Evolutionary conservation across 306 rosid species (phyloP), one percentile per base, ranked within the genome.

Genomic region (Lathyrus aphaca): DNA sequence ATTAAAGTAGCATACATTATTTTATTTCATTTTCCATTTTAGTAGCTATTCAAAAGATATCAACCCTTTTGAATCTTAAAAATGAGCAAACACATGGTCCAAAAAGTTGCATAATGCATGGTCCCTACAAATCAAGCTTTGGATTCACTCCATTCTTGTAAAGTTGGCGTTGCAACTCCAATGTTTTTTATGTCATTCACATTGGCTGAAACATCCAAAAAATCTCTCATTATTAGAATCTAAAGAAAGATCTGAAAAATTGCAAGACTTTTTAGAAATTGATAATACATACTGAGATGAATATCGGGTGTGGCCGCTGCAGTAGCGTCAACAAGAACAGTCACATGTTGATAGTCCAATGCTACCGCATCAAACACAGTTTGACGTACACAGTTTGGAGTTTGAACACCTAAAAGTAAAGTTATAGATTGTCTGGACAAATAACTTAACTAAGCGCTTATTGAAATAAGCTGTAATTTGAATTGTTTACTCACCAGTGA

Each of bases 351-450:
- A 80, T 90, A 93, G 74, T 93, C 94, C 80, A 90, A 76, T 72
- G 87, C 91, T 54, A 90, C 92, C 23, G 92, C 98, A 75, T 93
- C 98, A 76, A 58, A 88, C 45, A 88, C 95, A 60, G 97, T 94
- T 82, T 90, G 97, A 73, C 98, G 79, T 64, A 94, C 90, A 67
- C 98, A 94, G 77, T 94, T 94, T 38, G 98, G 98, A 65, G 97
- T 90, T 86, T 94, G 98, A 71, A 94, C 92, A 66, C 97, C 98
- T 90, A 61, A 12, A 78, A 27, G 27, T 18, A 38, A 32, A 77
- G 50, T 45, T 39, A 40, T 42, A 66, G 15, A 15, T 48, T 46
- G 18, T 46, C 7, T 15, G 3, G 11, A 15, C 15, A 46, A 46
- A 15, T 21, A 46, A 46, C 1, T 16, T 16, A 46, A 46, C 0